Evolutionary conservation across 345 rosid species (phyloP).

Genomic region (Eucalyptus fibrosa): DNA sequence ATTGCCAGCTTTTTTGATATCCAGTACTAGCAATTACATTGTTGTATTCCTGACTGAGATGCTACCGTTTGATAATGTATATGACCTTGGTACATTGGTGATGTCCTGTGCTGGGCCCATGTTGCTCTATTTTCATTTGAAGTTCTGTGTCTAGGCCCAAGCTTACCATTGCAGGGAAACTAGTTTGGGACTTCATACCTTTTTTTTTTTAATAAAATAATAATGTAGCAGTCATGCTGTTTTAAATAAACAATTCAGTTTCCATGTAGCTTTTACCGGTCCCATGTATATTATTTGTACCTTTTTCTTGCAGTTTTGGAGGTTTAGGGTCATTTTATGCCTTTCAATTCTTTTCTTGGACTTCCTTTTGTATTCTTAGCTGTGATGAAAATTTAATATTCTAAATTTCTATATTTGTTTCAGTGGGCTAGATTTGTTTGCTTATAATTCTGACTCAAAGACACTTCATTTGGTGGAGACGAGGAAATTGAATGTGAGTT

Average conservation of each 20-base stretch:
- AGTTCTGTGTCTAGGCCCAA: background rate
- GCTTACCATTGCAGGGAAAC: background rate
- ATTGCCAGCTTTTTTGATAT: background rate
- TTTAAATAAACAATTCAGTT: background rate
- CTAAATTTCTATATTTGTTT: background rate
- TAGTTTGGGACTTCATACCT: background rate
- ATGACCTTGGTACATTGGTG: background rate
- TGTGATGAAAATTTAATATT: background rate
- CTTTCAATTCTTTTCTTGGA: background rate
- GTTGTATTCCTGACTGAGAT: background rate
- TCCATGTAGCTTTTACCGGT: background rate
- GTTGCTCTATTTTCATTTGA: background rate
- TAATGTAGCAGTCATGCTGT: background rate
- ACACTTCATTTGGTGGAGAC: constrained; percentile 73
- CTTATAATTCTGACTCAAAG: constrained; percentile 45
- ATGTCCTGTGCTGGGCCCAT: background rate
- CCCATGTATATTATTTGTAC: background rate
- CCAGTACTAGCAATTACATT: background rate
- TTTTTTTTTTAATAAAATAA: too few species aligned
- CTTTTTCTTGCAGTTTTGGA: background rate
- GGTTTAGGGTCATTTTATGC: background rate
- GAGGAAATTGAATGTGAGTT: constrained; percentile 53
- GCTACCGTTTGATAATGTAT: background rate
- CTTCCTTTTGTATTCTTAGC: background rate
- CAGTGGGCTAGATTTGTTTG: constrained; percentile 93